Conservation (phyloP, 2,329 filamentous ascomycete species). For the Triangularia verruculosa region DNA sequence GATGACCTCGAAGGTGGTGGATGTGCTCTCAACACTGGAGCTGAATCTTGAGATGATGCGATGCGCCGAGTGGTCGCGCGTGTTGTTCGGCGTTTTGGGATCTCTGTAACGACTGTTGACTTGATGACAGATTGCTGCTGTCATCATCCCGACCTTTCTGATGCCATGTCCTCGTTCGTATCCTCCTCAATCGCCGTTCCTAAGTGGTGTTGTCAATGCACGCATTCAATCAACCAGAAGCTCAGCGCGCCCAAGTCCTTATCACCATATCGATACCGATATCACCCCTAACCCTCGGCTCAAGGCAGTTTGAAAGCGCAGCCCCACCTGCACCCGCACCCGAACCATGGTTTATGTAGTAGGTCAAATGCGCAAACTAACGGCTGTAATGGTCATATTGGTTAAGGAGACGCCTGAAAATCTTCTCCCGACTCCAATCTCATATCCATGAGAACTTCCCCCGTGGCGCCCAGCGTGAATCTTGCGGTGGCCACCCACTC, state of each 20-base stretch:
- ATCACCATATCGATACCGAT: neutral
- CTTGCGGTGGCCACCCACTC: slow-evolving; percentile 64
- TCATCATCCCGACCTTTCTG: neutral
- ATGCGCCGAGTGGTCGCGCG: neutral
- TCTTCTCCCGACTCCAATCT: slow-evolving; percentile 44
- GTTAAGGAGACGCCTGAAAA: slow-evolving; percentile 52
- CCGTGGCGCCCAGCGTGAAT: slow-evolving; percentile 65
- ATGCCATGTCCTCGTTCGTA: neutral
- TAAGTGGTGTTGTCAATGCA: neutral
- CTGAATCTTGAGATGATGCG: neutral
- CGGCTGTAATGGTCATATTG: slow-evolving; percentile 63
- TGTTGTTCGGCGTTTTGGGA: neutral
- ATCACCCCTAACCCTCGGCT: neutral
- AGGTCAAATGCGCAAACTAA: slow-evolving; percentile 1
- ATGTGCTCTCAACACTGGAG: neutral
- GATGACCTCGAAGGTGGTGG: too few species aligned
- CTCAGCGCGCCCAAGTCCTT: slow-evolving; percentile 1
- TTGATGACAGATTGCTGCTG: neutral
- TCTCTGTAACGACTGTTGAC: neutral
- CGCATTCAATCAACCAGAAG: neutral
- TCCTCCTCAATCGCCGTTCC: neutral
- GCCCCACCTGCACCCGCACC: neutral
- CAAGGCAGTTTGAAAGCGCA: neutral
- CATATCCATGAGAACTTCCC: slow-evolving; percentile 55
- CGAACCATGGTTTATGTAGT: neutral